Evolutionary conservation across 1,139 yeast genomes (phyloP).

Genomic region (Pichia sp.): DNA sequence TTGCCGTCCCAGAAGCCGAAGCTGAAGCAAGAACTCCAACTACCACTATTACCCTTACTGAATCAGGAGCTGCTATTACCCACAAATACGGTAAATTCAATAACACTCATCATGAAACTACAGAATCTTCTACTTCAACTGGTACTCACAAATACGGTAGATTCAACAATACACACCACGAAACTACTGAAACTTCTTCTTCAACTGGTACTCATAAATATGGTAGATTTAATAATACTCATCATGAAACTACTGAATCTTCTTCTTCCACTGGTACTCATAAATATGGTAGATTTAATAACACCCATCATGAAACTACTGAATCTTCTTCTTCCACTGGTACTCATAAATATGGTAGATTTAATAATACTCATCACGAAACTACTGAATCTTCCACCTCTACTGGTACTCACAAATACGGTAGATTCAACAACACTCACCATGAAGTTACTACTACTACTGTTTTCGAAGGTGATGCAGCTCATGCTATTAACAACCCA

Average conservation of each 20-base stretch:
- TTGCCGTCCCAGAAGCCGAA: conserved; percentile 25
- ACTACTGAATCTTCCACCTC: conserved; percentile 28
- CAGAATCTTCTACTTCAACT: conserved; percentile 13
- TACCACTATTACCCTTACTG: conserved; percentile 26
- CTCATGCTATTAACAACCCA: conserved; percentile 17
- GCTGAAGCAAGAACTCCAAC: conserved; percentile 20
- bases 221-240: conserved; percentile 47
- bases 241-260: conserved; percentile 27
- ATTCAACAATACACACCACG: conserved; percentile 23
- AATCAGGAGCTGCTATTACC: conserved; percentile 27
- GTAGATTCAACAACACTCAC: conserved; percentile 45
- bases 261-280: conserved; percentile 28
- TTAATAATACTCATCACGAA: conserved; percentile 40
- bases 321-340: conserved; percentile 32
- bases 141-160: conserved; percentile 23
- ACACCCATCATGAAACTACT: conserved; percentile 16
- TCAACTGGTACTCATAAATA: conserved; percentile 39
- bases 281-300: conserved; percentile 19
- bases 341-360: conserved; percentile 21
- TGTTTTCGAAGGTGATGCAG: conserved; percentile 20
- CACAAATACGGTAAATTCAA: conserved; percentile 22
- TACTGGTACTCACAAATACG: conserved; percentile 40
- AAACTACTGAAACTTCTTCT: conserved; percentile 10
- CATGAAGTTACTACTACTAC: conserved; percentile 18
- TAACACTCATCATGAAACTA: conserved; percentile 16